Evolutionary conservation across 805 yeast species (phyloP).

Genomic region (Tetrapisispora namnaoensis): DNA sequence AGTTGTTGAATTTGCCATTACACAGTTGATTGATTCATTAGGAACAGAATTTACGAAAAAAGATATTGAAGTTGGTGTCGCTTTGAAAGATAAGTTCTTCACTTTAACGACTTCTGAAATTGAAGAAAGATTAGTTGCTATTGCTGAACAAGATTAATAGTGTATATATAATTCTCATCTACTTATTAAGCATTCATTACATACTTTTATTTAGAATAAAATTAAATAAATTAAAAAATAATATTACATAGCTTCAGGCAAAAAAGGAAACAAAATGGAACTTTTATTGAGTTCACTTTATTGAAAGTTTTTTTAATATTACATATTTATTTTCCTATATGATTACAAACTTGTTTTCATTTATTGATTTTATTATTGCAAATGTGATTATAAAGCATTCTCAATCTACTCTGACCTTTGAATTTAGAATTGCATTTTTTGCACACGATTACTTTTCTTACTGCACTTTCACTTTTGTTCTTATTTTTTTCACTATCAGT

Average conservation of each 20-base stretch:
- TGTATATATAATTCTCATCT: neutral
- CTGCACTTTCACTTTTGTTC: conserved; percentile 4
- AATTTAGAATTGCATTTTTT: conserved; percentile 19
- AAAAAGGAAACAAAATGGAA: neutral
- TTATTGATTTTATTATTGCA: conserved; percentile 6
- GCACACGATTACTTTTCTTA: conserved; percentile 22
- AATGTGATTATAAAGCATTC: conserved; percentile 12
- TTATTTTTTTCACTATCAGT: neutral
- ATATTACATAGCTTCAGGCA: too few relatives aligned
- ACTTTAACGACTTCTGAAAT: conserved; percentile 75
- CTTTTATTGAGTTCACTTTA: neutral
- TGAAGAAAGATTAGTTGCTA: conserved; percentile 85
- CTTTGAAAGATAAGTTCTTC: conserved; percentile 61
- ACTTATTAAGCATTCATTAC: neutral
- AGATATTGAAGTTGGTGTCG: conserved; percentile 90
- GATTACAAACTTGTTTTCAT: neutral
- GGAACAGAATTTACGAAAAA: conserved; percentile 91
- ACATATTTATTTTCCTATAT: neutral
- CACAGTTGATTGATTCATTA: conserved; percentile 73
- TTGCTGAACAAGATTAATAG: conserved; percentile 88
- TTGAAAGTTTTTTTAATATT: neutral
- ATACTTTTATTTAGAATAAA: neutral
- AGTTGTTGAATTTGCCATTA: conserved; percentile 83
- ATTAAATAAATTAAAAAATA: neutral
- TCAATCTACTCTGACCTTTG: conserved; percentile 18